Evolutionary conservation across 805 yeast species (phyloP).

Genomic region (Suhomyces pyralidae): DNA sequence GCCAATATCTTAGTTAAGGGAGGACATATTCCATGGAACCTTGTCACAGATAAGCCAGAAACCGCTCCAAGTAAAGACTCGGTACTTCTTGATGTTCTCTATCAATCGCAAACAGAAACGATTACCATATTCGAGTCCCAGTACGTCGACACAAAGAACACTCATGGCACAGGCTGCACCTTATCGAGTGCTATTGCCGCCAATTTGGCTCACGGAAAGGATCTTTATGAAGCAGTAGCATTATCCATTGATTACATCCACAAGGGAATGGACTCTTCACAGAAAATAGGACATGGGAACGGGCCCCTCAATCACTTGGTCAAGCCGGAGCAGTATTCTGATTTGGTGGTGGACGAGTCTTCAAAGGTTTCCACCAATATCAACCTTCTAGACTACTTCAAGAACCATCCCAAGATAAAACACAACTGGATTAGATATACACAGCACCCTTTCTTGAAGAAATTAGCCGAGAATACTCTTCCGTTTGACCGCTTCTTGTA

Average conservation of each 20-base stretch:
- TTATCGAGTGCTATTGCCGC: slow-evolving; percentile 78
- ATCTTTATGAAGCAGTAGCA: slow-evolving; percentile 48
- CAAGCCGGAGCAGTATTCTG: slow-evolving; percentile 19
- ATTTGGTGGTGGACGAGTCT: slow-evolving; percentile 7
- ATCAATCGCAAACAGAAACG: slow-evolving; percentile 35
- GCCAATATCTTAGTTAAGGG: slow-evolving; percentile 69
- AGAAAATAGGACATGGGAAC: slow-evolving; percentile 48
- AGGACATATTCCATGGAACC: slow-evolving; percentile 61
- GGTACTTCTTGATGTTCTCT: slow-evolving; percentile 50
- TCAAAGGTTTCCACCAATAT: background rate
- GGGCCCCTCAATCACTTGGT: slow-evolving; percentile 77
- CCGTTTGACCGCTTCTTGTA: slow-evolving; percentile 49
- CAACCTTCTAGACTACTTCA: slow-evolving; percentile 43
- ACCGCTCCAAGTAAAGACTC: background rate
- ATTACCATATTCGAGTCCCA: slow-evolving; percentile 47
- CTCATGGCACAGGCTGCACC: slow-evolving; percentile 93
- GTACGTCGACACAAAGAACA: slow-evolving; percentile 46
- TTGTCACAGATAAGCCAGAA: slow-evolving; percentile 10
- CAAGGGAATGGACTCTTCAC: slow-evolving; percentile 50
- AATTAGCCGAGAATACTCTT: slow-evolving; percentile 51
- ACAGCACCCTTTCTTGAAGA: slow-evolving; percentile 58
- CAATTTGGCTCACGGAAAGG: slow-evolving; percentile 56
- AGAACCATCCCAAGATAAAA: slow-evolving; percentile 52
- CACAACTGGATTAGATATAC: slow-evolving; percentile 58
- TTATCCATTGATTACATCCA: slow-evolving; percentile 65